phyloP scores from a whole-genome alignment of 345 rosid species.

The Physaria fendleri region DNA sequence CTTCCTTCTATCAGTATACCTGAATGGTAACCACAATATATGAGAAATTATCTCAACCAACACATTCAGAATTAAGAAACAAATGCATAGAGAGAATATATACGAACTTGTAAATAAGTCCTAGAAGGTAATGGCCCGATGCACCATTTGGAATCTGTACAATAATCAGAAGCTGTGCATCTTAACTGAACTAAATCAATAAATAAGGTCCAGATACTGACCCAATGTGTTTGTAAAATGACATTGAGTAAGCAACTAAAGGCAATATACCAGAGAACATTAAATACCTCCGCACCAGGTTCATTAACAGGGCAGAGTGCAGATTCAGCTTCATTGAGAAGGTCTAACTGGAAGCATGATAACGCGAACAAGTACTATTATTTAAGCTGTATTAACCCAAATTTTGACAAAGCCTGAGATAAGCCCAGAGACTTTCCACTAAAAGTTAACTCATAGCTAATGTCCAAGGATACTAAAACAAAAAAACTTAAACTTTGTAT shows the following conservation, averaged over 20 bases:
- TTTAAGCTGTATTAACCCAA: constrained; percentile 8
- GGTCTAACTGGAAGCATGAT: constrained; percentile 96
- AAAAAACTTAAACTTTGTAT: not conserved
- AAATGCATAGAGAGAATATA: not conserved
- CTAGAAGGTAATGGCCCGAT: constrained; percentile 96
- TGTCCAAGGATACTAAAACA: not conserved
- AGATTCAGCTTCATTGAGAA: constrained; percentile 88
- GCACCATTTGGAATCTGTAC: constrained; percentile 93
- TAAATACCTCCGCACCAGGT: constrained; percentile 70
- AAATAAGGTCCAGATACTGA: constrained; percentile 3
- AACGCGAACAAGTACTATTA: constrained; percentile 77
- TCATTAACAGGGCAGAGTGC: constrained; percentile 81
- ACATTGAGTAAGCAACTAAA: not conserved
- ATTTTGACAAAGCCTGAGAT: not conserved
- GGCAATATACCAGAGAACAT: constrained; percentile 12
- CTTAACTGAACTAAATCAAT: not conserved
- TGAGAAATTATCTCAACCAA: constrained; percentile 7
- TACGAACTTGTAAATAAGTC: constrained; percentile 83
- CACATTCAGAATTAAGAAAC: constrained; percentile 3
- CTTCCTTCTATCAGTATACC: constrained; percentile 92
- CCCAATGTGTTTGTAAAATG: not conserved
- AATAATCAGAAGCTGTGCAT: constrained; percentile 3
- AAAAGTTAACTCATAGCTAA: not conserved
- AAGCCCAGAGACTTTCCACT: not conserved
- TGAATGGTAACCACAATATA: constrained; percentile 26